These are phyloP conservation scores for Fusarium zealandicum DNA, from an alignment of 2,329 filamentous ascomycete species.

Conservation along the genomic window DNA sequence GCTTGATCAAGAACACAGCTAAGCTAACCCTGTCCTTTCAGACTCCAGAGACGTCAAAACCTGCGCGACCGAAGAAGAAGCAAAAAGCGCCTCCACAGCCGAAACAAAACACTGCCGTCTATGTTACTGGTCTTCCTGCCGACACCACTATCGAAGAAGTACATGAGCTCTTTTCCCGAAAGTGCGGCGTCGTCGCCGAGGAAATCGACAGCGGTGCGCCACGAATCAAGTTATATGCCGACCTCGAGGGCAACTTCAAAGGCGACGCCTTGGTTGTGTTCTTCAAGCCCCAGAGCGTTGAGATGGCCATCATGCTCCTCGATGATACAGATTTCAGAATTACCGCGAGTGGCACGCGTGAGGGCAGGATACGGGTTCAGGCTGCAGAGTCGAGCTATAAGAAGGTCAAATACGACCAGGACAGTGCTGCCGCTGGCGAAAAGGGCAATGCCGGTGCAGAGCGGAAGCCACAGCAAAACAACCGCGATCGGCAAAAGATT, in stretches of 20 bases:
- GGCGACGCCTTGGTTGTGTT: constrained; percentile 93
- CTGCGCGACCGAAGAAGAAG: constrained; percentile 53
- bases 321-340: constrained; percentile 85
- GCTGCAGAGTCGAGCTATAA: constrained; percentile 92
- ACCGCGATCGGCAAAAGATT: constrained; percentile 84
- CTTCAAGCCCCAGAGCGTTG: constrained; percentile 93
- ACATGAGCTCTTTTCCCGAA: constrained; percentile 79
- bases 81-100: constrained; percentile 58
- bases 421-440: constrained; percentile 35
- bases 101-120: constrained; percentile 85
- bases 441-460: constrained; percentile 42
- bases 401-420: constrained; percentile 73
- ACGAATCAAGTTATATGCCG: constrained; percentile 90
- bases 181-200: constrained; percentile 90
- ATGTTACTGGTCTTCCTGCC: constrained; percentile 84
- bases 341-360: constrained; percentile 56
- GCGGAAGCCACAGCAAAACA: constrained; percentile 57
- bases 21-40: constrained; percentile 21
- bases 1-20: neutral
- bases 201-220: constrained; percentile 88
- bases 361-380: constrained; percentile 79
- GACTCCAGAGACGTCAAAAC: constrained; percentile 46
- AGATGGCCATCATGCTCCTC: constrained; percentile 80
- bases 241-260: constrained; percentile 85
- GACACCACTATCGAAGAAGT: constrained; percentile 85